phyloP scores from a whole-genome alignment of 345 rosid species.

The Euphorbia lathyris region DNA sequence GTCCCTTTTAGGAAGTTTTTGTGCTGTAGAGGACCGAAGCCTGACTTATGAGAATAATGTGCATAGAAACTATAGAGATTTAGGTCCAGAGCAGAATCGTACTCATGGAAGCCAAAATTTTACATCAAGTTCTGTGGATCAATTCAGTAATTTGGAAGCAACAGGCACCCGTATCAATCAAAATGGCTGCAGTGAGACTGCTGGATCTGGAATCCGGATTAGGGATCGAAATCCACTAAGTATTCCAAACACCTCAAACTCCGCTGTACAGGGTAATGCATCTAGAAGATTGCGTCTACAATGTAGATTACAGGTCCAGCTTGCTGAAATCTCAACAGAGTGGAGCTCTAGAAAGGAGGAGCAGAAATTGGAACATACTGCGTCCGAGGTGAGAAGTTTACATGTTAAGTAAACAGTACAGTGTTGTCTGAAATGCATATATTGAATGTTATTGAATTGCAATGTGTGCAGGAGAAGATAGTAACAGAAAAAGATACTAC shows the following conservation, averaged over 20 bases:
- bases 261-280: conserved; percentile 46
- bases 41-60: background rate
- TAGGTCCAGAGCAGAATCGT: background rate
- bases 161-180: conserved; percentile 9
- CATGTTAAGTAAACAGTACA: conserved; percentile 9
- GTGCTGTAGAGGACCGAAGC: background rate
- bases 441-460: conserved; percentile 19
- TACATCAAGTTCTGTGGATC: conserved; percentile 22
- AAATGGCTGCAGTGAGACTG: conserved; percentile 13
- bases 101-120: background rate
- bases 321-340: conserved; percentile 6
- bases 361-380: conserved; percentile 24
- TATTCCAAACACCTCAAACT: conserved; percentile 11
- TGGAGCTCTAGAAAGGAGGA: conserved; percentile 12
- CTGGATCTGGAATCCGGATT: conserved; percentile 42
- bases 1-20: background rate
- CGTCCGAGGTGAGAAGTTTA: conserved; percentile 47
- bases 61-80: background rate
- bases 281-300: conserved; percentile 56
- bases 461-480: conserved; percentile 36
- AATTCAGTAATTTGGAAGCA: conserved; percentile 8
- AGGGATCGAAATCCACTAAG: conserved; percentile 37
- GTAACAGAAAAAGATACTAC: conserved; percentile 12
- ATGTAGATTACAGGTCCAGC: conserved; percentile 22
- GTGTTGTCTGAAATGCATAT: conserved; percentile 16